Percentiles rank a stretch among this genome's conserved stretches.
phyloP scores from a whole-genome alignment of 371 early-diverging fungal genomes.

The Apophysomyces ossiformis region DNA sequence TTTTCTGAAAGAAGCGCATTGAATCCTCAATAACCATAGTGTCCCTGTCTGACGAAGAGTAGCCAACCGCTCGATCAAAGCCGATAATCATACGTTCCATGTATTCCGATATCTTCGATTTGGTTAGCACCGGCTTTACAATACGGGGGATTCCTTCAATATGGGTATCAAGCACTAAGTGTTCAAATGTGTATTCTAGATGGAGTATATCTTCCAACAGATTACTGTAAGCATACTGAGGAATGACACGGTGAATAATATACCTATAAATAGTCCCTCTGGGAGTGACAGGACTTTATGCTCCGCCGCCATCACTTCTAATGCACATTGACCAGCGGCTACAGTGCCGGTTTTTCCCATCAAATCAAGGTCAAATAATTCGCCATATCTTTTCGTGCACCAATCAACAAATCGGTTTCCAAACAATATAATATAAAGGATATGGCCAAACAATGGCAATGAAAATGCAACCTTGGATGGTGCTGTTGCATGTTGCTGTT shows the following conservation, averaged over 20 bases:
- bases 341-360: constrained; percentile 31
- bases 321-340: constrained; percentile 25
- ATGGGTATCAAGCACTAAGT: constrained; percentile 24
- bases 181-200: constrained; percentile 34
- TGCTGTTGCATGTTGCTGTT: background rate
- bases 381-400: constrained; percentile 38
- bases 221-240: too few species aligned
- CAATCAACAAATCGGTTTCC: constrained; percentile 37
- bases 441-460: constrained; percentile 40
- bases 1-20: constrained; percentile 28
- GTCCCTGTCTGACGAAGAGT: constrained; percentile 14
- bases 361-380: constrained; percentile 31
- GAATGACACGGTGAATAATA: too few species aligned
- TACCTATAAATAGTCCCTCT: constrained; percentile 19
- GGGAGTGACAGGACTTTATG: constrained; percentile 26
- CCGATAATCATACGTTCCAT: background rate
- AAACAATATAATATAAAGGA: constrained; percentile 24
- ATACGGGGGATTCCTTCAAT: constrained; percentile 6
- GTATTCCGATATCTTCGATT: constrained; percentile 16
- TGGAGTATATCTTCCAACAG: constrained; percentile 28
- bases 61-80: constrained; percentile 20
- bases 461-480: constrained; percentile 38
- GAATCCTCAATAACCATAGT: constrained; percentile 13
- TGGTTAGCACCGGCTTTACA: constrained; percentile 20
- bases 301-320: constrained; percentile 37